Evolutionary conservation across 2,329 filamentous ascomycete species (phyloP).

Genomic region (Coniosporium uncinatum): DNA sequence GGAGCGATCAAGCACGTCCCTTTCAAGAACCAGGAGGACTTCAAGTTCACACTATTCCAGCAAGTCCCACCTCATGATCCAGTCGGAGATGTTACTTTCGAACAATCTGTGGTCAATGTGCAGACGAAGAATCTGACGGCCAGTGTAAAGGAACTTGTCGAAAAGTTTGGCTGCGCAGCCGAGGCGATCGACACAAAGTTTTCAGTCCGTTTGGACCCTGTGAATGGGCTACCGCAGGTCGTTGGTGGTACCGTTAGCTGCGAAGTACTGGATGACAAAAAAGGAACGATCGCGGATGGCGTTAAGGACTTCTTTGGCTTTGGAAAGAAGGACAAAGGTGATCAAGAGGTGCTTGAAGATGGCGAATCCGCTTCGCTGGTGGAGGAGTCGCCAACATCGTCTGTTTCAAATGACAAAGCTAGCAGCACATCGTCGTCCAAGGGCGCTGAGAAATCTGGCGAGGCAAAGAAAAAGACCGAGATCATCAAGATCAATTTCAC

Average conservation of each 20-base stretch:
- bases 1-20: slow-evolving; percentile 80
- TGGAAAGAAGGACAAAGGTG: slow-evolving; percentile 71
- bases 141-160: slow-evolving; percentile 72
- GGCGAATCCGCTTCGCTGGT: slow-evolving; percentile 29
- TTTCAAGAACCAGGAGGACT: slow-evolving; percentile 78
- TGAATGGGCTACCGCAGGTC: slow-evolving; percentile 78
- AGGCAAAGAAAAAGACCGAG: slow-evolving; percentile 43
- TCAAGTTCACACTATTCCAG: slow-evolving; percentile 76
- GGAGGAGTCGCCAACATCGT: slow-evolving; percentile 39
- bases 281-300: slow-evolving; percentile 82
- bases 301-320: slow-evolving; percentile 97
- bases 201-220: slow-evolving; percentile 62
- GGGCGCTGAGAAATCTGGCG: slow-evolving; percentile 30
- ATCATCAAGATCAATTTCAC: slow-evolving; percentile 44
- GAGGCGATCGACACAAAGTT: slow-evolving; percentile 79
- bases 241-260: slow-evolving; percentile 76
- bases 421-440: slow-evolving; percentile 31
- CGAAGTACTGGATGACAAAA: slow-evolving; percentile 66
- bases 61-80: slow-evolving; percentile 47
- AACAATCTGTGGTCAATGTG: slow-evolving; percentile 53
- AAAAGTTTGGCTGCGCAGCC: slow-evolving; percentile 71
- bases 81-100: slow-evolving; percentile 33
- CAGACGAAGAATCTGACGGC: slow-evolving; percentile 81
- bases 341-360: slow-evolving; percentile 65
- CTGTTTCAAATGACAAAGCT: slow-evolving; percentile 24